These are phyloP conservation scores for Silene latifolia DNA, from an alignment of 148 eudicot species.

Conservation along the genomic window DNA sequence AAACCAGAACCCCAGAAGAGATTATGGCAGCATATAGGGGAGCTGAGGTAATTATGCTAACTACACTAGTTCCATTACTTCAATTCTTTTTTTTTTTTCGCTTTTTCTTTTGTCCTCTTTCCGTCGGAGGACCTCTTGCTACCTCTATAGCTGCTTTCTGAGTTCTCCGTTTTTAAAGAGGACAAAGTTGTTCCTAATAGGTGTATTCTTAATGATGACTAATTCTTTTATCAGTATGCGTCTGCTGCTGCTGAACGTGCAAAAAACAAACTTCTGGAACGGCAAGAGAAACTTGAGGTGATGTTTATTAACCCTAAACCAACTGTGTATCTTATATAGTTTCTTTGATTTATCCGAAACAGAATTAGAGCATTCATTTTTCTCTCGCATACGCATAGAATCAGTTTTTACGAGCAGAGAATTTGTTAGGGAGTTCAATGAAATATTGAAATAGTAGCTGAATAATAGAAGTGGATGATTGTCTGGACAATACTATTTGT, in stretches of 20 bases:
- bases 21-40: constrained; percentile 69
- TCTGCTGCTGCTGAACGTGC: constrained; percentile 68
- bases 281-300: constrained; percentile 89
- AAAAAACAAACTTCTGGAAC: constrained; percentile 77
- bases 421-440: neutral
- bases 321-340: neutral
- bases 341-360: neutral
- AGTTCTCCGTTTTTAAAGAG: neutral
- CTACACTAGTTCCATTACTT: neutral
- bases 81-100: neutral
- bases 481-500: neutral
- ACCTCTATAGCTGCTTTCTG: neutral
- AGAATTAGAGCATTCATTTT: neutral
- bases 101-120: constrained; percentile 5
- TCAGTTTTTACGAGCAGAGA: neutral
- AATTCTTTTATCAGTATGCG: constrained; percentile 54
- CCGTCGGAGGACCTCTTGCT: neutral
- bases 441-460: neutral
- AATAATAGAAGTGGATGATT: neutral
- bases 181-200: neutral
- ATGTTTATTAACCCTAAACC: neutral
- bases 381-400: neutral
- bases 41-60: constrained; percentile 44
- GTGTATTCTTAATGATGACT: neutral
- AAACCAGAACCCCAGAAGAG: constrained; percentile 64